Percentiles rank a stretch among this genome's conserved stretches.
Conservation (phyloP, 2,329 filamentous ascomycete genomes). For the Cadophora gregata region DNA sequence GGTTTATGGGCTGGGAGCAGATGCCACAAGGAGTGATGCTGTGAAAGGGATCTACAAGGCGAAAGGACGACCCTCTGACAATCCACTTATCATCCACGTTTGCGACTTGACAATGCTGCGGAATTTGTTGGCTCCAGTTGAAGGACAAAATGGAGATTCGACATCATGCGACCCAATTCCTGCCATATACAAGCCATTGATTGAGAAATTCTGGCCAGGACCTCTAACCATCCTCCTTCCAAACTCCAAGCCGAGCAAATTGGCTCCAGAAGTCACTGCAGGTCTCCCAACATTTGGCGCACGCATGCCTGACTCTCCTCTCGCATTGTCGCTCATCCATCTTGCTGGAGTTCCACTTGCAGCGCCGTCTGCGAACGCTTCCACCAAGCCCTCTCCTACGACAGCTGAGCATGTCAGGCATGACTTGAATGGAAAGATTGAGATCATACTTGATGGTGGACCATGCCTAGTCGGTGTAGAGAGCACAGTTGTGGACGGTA, state of each 20-base stretch:
- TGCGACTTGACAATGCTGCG: constrained; percentile 64
- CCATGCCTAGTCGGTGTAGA: constrained; percentile 89
- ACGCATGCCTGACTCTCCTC: constrained; percentile 82
- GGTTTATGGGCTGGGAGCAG: constrained; percentile 95
- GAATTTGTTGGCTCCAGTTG: constrained; percentile 31
- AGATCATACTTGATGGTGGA: constrained; percentile 88
- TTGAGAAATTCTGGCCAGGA: constrained; percentile 90
- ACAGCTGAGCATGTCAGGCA: constrained; percentile 87
- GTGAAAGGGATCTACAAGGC: constrained; percentile 92
- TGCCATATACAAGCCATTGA: constrained; percentile 71
- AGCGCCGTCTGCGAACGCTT: constrained; percentile 92
- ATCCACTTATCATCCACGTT: constrained; percentile 93
- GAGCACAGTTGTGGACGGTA: constrained; percentile 93
- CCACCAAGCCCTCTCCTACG: constrained; percentile 90
- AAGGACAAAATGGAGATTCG: constrained; percentile 28
- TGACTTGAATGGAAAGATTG: constrained; percentile 82
- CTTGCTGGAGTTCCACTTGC: constrained; percentile 80
- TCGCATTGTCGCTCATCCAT: constrained; percentile 89
- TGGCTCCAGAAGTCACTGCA: constrained; percentile 93
- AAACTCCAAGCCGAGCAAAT: constrained; percentile 68
- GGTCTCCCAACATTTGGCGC: constrained; percentile 84
- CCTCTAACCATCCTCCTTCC: constrained; percentile 90
- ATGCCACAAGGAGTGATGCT: constrained; percentile 83
- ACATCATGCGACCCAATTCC: constrained; percentile 43
- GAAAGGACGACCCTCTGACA: constrained; percentile 90